These are phyloP conservation scores for Bacidia rubella DNA, from an alignment of 495 filamentous ascomycete species.

Conservation along the genomic window DNA sequence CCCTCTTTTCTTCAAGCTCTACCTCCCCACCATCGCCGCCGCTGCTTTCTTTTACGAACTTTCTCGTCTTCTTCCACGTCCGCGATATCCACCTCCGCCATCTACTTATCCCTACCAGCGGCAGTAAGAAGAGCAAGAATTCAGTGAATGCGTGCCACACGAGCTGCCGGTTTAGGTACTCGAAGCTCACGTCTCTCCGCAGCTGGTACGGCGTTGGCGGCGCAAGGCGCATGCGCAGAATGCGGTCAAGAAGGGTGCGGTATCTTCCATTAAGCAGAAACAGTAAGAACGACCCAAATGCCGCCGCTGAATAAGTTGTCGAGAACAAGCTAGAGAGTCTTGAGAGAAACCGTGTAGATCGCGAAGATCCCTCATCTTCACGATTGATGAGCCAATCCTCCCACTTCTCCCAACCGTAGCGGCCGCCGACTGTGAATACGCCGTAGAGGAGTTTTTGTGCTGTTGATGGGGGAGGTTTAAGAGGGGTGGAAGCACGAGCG, in stretches of 20 bases:
- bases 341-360: conserved; percentile 43
- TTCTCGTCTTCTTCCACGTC: conserved; percentile 64
- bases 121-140: conserved; percentile 89
- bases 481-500: conserved; percentile 51
- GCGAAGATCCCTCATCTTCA: conserved; percentile 45
- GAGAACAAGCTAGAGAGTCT: conserved; percentile 54
- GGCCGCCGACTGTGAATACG: conserved; percentile 69
- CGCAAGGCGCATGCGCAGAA: conserved; percentile 73
- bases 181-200: conserved; percentile 82
- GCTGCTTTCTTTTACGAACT: conserved; percentile 36
- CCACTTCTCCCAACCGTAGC: conserved; percentile 84
- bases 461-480: conserved; percentile 47
- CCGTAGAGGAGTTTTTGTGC: conserved; percentile 81
- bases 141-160: conserved; percentile 99
- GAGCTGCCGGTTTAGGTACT: conserved; percentile 93
- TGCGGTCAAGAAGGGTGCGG: conserved; percentile 75
- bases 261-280: conserved; percentile 87
- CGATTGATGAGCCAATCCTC: conserved; percentile 68
- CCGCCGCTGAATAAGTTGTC: conserved; percentile 62
- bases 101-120: conserved; percentile 79
- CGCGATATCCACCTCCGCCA: conserved; percentile 85
- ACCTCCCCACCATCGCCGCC: conserved; percentile 28
- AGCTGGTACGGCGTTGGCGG: conserved; percentile 56
- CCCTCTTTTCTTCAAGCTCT: conserved; percentile 30
- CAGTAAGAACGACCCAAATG: conserved; percentile 72